phyloP scores from a whole-genome alignment of 192 early-diverging fungal species.

The Fimicolochytrium jonesii region DNA sequence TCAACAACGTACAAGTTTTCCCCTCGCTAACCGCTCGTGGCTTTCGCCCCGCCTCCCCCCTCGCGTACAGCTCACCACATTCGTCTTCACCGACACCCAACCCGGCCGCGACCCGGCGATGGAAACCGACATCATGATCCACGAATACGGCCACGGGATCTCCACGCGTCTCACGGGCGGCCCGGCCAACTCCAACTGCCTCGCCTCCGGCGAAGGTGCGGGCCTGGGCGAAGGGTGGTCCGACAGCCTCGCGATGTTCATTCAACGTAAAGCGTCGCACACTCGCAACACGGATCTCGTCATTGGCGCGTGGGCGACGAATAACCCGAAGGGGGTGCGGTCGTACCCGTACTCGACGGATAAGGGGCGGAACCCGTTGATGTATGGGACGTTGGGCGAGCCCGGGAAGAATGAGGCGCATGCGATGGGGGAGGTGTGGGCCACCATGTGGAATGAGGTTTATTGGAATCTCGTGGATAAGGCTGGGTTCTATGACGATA shows the following conservation, averaged over 20 bases:
- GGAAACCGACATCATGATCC: conserved; percentile 53
- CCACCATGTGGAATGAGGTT: conserved; percentile 53
- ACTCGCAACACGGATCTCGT: conserved; percentile 41
- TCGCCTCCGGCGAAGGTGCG: conserved; percentile 44
- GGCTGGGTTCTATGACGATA: conserved; percentile 17
- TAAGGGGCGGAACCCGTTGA: conserved; percentile 29
- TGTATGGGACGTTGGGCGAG: conserved; percentile 22
- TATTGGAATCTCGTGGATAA: conserved; percentile 50
- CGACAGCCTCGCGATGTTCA: conserved; percentile 46
- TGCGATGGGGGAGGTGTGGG: conserved; percentile 56
- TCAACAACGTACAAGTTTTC: no score
- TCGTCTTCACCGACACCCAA: conserved; percentile 35
- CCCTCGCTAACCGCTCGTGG: no score
- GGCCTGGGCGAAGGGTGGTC: conserved; percentile 67
- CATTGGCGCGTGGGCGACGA: conserved; percentile 35
- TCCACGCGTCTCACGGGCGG: conserved; percentile 63
- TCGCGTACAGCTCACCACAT: conserved; percentile 55
- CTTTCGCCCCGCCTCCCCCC: no score
- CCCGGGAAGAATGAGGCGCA: conserved; percentile 45
- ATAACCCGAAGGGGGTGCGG: conserved; percentile 40
- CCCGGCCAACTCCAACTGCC: conserved; percentile 55
- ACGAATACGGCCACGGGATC: conserved; percentile 62
- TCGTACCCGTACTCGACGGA: conserved; percentile 54
- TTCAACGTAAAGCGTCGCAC: conserved; percentile 30
- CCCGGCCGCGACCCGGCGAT: conserved; percentile 55